phyloP scores from a whole-genome alignment of 2,329 filamentous ascomycete species.

The Chrysosporium keratinophilum region DNA sequence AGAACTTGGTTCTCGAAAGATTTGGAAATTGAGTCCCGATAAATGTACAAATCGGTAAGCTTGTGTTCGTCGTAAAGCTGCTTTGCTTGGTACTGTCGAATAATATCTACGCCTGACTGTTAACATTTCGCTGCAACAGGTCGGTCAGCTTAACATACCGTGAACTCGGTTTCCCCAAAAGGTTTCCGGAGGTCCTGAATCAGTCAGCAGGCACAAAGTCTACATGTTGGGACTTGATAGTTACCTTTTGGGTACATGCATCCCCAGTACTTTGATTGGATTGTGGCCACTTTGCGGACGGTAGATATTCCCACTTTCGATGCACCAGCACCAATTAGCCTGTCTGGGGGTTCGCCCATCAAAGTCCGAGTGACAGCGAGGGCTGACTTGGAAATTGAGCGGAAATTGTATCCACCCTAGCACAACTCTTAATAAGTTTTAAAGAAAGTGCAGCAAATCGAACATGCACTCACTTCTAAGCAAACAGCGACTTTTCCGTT shows the following conservation, averaged over 20 bases:
- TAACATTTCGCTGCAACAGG: neutral
- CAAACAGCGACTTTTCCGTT: slow-evolving; percentile 84
- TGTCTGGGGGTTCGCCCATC: slow-evolving; percentile 84
- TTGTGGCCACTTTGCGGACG: slow-evolving; percentile 47
- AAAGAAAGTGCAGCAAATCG: neutral
- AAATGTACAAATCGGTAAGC: slow-evolving; percentile 73
- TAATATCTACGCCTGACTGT: slow-evolving; percentile 47
- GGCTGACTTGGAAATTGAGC: slow-evolving; percentile 84
- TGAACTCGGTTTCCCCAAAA: slow-evolving; percentile 51
- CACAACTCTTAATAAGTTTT: neutral
- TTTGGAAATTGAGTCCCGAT: slow-evolving; percentile 59
- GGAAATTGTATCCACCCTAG: slow-evolving; percentile 80
- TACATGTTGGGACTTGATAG: slow-evolving; percentile 12
- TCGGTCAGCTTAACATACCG: slow-evolving; percentile 26
- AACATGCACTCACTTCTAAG: slow-evolving; percentile 49
- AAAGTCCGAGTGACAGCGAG: slow-evolving; percentile 82
- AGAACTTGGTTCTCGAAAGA: slow-evolving; percentile 81
- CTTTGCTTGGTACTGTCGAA: slow-evolving; percentile 66
- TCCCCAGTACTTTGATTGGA: slow-evolving; percentile 66
- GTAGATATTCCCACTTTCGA: slow-evolving; percentile 46
- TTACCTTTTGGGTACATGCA: slow-evolving; percentile 63
- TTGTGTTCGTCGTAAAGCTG: slow-evolving; percentile 59
- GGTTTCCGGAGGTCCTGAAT: slow-evolving; percentile 19
- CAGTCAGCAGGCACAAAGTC: neutral
- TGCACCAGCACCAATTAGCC: slow-evolving; percentile 40